Evolutionary conservation across 2,329 filamentous ascomycete species (phyloP).

Genomic region (Stylonectria norvegica): DNA sequence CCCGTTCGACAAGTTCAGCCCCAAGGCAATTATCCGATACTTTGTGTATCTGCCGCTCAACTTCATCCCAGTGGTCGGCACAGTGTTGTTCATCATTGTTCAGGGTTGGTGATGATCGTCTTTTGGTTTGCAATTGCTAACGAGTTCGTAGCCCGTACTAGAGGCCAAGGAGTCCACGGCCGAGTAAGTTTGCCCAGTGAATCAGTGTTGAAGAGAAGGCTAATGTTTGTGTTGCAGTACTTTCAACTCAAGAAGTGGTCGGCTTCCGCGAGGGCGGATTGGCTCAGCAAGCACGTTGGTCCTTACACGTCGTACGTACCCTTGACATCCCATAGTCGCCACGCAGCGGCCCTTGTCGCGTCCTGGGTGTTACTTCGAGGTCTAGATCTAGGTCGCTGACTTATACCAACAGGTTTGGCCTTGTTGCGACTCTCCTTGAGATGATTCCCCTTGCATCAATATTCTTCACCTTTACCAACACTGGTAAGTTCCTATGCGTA

Average conservation of each 20-base stretch:
- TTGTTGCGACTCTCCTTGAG: slow-evolving; percentile 74
- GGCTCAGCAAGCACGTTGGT: slow-evolving; percentile 65
- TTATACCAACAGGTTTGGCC: slow-evolving; percentile 59
- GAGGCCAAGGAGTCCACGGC: slow-evolving; percentile 49
- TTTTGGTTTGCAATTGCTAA: slow-evolving; percentile 1
- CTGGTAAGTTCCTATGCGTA: slow-evolving; percentile 44
- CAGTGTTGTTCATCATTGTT: slow-evolving; percentile 71
- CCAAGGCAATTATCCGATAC: slow-evolving; percentile 68
- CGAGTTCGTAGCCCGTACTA: slow-evolving; percentile 40
- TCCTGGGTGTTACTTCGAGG: slow-evolving; percentile 6
- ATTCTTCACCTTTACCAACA: slow-evolving; percentile 86
- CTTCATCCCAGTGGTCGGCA: slow-evolving; percentile 87
- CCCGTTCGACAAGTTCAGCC: slow-evolving; percentile 55
- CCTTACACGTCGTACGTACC: slow-evolving; percentile 74
- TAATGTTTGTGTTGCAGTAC: slow-evolving; percentile 56
- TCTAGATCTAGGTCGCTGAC: slow-evolving; percentile 10
- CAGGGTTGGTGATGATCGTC: slow-evolving; percentile 53
- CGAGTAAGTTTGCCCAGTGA: slow-evolving; percentile 46
- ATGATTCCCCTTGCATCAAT: slow-evolving; percentile 81
- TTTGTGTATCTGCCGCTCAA: slow-evolving; percentile 87
- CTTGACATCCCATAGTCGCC: slow-evolving; percentile 1
- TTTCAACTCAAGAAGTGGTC: slow-evolving; percentile 90
- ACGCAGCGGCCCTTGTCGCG: neutral
- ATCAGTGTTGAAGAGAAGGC: neutral
- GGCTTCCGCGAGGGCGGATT: slow-evolving; percentile 59